A percentile compares a stretch with the other conserved stretches of the same genome.
phyloP scores from a whole-genome alignment of 768 basidiomycete species.

The Piloderma croceum region DNA sequence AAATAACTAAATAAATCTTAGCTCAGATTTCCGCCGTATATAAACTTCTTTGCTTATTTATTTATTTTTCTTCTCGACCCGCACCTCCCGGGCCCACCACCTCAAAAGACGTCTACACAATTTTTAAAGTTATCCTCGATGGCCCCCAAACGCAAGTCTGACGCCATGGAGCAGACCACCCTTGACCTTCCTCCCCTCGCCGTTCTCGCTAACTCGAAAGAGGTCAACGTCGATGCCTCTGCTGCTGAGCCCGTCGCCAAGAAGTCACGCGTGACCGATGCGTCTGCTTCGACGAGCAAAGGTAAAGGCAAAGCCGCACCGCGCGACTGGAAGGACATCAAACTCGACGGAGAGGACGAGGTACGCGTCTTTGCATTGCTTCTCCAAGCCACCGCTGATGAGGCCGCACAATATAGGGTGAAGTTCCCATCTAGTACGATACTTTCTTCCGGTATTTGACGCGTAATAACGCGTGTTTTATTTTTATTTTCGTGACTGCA shows the following conservation, averaged over 20 bases:
- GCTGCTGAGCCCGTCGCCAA: conserved; percentile 20
- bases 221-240: conserved; percentile 14
- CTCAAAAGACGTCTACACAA: no score
- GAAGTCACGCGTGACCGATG: conserved; percentile 26
- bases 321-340: conserved; percentile 33
- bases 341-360: conserved; percentile 37
- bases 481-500: conserved; percentile 36
- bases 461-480: not conserved
- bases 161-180: conserved; percentile 14
- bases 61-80: no score
- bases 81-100: no score
- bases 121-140: no score
- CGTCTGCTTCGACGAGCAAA: conserved; percentile 21
- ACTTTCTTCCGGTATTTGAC: not conserved
- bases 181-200: conserved; percentile 12
- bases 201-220: conserved; percentile 8
- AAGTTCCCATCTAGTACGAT: conserved; percentile 27
- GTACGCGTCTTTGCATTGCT: conserved; percentile 16
- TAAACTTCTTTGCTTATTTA: no score
- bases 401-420: conserved; percentile 12
- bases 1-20: no score
- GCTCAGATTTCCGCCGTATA: no score
- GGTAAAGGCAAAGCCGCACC: conserved; percentile 10
- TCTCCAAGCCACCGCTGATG: conserved; percentile 1
- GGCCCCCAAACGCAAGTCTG: conserved; percentile 41